Evolutionary conservation across 1,139 yeast species (phyloP).

Genomic region (Kluyveromyces sp.): DNA sequence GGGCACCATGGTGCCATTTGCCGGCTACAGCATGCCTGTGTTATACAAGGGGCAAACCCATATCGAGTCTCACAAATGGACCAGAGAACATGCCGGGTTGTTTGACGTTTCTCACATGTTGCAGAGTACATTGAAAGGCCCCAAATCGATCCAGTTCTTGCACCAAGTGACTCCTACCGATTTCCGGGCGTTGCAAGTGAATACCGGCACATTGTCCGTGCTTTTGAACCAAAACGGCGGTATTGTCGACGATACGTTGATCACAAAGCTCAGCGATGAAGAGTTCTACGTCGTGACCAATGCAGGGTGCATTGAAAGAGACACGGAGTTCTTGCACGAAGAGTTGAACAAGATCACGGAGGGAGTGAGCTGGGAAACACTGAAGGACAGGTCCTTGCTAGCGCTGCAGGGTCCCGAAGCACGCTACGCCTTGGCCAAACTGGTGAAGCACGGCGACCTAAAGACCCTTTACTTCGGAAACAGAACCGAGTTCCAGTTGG

Average conservation of each 20-base stretch:
- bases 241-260: slow-evolving; percentile 81
- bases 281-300: slow-evolving; percentile 88
- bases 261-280: slow-evolving; percentile 75
- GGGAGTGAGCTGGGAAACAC: slow-evolving; percentile 45
- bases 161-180: slow-evolving; percentile 85
- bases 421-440: slow-evolving; percentile 53
- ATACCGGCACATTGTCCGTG: slow-evolving; percentile 69
- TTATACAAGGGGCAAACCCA: slow-evolving; percentile 76
- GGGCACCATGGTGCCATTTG: slow-evolving; percentile 91
- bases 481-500: slow-evolving; percentile 48
- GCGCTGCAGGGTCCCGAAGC: slow-evolving; percentile 94
- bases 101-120: slow-evolving; percentile 98
- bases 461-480: slow-evolving; percentile 66
- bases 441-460: slow-evolving; percentile 45
- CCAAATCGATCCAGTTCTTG: slow-evolving; percentile 59
- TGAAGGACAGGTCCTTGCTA: slow-evolving; percentile 63
- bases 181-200: slow-evolving; percentile 46
- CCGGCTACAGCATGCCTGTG: slow-evolving; percentile 93
- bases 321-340: slow-evolving; percentile 51
- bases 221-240: slow-evolving; percentile 69
- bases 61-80: slow-evolving; percentile 93
- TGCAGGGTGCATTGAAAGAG: slow-evolving; percentile 90
- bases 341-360: slow-evolving; percentile 30
- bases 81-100: slow-evolving; percentile 76
- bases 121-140: slow-evolving; percentile 73